Evolutionary conservation across 495 filamentous ascomycete species (phyloP), one percentile per base, ranked within the genome.

Genomic region (Aspergillus coremiiformis): DNA sequence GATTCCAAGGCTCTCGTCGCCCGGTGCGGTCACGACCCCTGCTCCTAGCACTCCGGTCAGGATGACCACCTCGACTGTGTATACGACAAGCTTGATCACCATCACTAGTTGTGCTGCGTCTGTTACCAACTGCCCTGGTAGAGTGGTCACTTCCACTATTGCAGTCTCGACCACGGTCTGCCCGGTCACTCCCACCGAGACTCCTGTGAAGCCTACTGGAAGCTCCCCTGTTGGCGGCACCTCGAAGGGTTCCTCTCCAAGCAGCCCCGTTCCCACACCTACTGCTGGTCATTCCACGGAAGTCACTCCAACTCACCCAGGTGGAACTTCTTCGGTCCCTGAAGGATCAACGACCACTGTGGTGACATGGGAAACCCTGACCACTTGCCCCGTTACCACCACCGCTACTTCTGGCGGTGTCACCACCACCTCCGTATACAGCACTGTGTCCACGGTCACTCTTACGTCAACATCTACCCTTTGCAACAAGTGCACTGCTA

Each of bases 161-260:
- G 62, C 80, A n/a, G 53, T 83, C 55, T 78, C 74, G 29, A 85
- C 82, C 19, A 84, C 83, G 33, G 64, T 83, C 51, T 79, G 75
- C 61, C 79, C 83, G 27, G 76, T 81, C 39, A 66, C 72, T 9
- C 66, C 66, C 42, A 69, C 65, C 23, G 57, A 66, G 52, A 55
- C 59, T 15, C 19, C 30, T 27, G 47, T 14, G 21, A 39, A 48
- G 23, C 44, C 44, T 3, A 54, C 56, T 29, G 49, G 49, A 15
- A 48, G 58, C 51, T 49, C 64, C 24, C 53, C 58, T 21, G 49
- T 47, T 26, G 55, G 37, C 8, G 17, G 37, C 17, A 20, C 37
- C 17, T 41, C 23, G 14, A 19, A 12, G 14, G 41, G 20, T 11
- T 39, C 52, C 33, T 54, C 33, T 26, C 33, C 54, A 1, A 33